Percentiles rank a stretch among this genome's conserved stretches.
phyloP scores from a whole-genome alignment of 352 stramenopile species.

The Aphanomyces euteiches region DNA sequence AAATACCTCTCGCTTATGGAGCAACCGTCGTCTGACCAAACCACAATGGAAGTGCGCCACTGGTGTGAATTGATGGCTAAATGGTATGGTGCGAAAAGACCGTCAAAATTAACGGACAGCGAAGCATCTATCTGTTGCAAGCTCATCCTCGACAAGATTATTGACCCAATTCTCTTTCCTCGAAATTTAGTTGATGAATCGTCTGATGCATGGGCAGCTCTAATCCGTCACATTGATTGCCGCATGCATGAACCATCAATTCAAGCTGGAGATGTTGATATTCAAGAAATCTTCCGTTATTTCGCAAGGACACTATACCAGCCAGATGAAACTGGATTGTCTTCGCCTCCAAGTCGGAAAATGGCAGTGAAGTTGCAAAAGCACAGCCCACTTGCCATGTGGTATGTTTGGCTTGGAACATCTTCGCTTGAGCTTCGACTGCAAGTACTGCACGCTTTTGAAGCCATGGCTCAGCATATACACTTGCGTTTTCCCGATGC shows the following conservation, averaged over 20 bases:
- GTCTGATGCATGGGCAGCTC: slow-evolving; percentile 56
- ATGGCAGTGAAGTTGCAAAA: slow-evolving; percentile 58
- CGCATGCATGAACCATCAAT: slow-evolving; percentile 34
- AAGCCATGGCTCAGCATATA: slow-evolving; percentile 34
- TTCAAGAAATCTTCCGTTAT: slow-evolving; percentile 64
- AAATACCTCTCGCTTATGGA: slow-evolving; percentile 57
- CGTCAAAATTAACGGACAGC: slow-evolving; percentile 39
- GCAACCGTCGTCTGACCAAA: slow-evolving; percentile 29
- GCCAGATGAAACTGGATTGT: not conserved
- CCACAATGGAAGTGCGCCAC: slow-evolving; percentile 9
- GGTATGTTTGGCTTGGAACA: slow-evolving; percentile 61
- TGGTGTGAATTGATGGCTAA: slow-evolving; percentile 17
- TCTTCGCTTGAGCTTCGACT: slow-evolving; percentile 49
- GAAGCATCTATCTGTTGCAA: slow-evolving; percentile 77
- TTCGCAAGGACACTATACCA: slow-evolving; percentile 46
- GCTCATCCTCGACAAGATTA: slow-evolving; percentile 64
- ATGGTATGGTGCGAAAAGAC: slow-evolving; percentile 27
- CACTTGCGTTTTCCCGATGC: slow-evolving; percentile 20
- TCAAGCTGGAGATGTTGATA: slow-evolving; percentile 39
- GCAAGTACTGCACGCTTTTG: slow-evolving; percentile 58
- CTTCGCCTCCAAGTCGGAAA: slow-evolving; percentile 36
- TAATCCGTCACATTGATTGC: slow-evolving; percentile 63
- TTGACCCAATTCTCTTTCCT: slow-evolving; percentile 63
- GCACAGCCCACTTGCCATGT: slow-evolving; percentile 48
- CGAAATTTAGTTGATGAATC: slow-evolving; percentile 31